A percentile compares a stretch with the other conserved stretches of the same genome.
phyloP scores from a whole-genome alignment of 768 basidiomycete genomes.

The Trametes villosa region DNA sequence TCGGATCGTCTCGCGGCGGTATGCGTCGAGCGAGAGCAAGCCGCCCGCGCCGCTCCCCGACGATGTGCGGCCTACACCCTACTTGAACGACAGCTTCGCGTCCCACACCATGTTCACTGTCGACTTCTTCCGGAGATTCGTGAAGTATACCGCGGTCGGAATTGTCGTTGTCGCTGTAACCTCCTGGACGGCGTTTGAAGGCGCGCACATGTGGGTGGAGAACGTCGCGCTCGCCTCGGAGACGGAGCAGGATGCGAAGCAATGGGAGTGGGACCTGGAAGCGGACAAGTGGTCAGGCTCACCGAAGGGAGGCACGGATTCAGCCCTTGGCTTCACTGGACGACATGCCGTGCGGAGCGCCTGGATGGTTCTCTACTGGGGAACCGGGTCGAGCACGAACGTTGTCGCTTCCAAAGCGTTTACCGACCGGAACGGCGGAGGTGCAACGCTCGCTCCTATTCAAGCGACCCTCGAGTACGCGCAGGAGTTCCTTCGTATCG shows the following conservation, averaged over 20 bases:
- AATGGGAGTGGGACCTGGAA: constrained; percentile 73
- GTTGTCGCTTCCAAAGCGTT: constrained; percentile 45
- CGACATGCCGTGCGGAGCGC: constrained; percentile 68
- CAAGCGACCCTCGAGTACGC: constrained; percentile 60
- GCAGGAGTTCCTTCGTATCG: constrained; percentile 55
- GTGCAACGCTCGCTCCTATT: constrained; percentile 47
- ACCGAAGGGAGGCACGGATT: constrained; percentile 66
- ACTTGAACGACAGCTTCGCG: constrained; percentile 38
- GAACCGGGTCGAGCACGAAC: constrained; percentile 45
- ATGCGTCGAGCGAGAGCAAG: constrained; percentile 17
- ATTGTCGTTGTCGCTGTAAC: constrained; percentile 48
- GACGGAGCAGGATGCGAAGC: constrained; percentile 52
- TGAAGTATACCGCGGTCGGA: constrained; percentile 54
- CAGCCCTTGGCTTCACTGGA: constrained; percentile 62
- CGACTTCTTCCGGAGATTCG: constrained; percentile 48
- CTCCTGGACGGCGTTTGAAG: constrained; percentile 55
- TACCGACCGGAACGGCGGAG: constrained; percentile 36
- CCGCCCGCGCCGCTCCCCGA: constrained; percentile 13
- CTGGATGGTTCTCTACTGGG: constrained; percentile 76
- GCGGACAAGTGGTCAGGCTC: constrained; percentile 63
- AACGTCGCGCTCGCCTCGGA: constrained; percentile 52
- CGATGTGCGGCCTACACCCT: constrained; percentile 8
- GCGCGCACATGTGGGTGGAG: constrained; percentile 68
- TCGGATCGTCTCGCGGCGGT: neutral
- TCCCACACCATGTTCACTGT: constrained; percentile 45